Base-by-base conservation (phyloP, 1,139 yeast species). In the Taiozyma onychis region DNA sequence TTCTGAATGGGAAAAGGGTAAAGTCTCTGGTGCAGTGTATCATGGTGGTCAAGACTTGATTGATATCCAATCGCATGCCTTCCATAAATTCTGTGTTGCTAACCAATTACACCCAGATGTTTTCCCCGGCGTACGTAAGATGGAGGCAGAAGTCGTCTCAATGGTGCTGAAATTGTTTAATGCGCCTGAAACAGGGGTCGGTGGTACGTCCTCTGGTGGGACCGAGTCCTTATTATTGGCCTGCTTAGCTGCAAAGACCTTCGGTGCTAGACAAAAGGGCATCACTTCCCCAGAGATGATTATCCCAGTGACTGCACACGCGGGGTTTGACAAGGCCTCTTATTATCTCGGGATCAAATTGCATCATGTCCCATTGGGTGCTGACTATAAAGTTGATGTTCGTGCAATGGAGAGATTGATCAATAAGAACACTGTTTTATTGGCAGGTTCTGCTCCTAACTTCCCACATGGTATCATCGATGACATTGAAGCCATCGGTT, bases 41-140 rank as follows among this genome's bases (percentile, higher is more conserved):
- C 98, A 93, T 62, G 98, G 98, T 35, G 97, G 97, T 8, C 73
- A 77, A 18, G 88, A 85, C 16, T 70, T 91, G 51, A 74, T 88
- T 44, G 71, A 77, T 37, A 70, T 93, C 46, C 98, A 93, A 67
- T 71, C 95, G 3, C 70, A 78, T 48, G 95, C 97, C 0, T 91
- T 83, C 65, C 78, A 81, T 48, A 77, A 78, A 62, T 91, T 80
- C 66, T 80, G 95, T 8, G 90, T 91, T 27, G 90, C 97, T 4
- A 93, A 93, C 68, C 99, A 93, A 67, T 74, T 93, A 51, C 99
- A 93, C 64, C 99, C 99, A 0, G 98, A 93, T 68, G 95, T 90
- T 9, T 93, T 93, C 65, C 99, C 99, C 0, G 98, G 95, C 2
- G 88, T 93, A 6, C 80, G 99, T 43, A 90, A 91, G 66, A 91